These are phyloP conservation scores for Annulohypoxylon stygium DNA, from an alignment of 495 filamentous ascomycete genomes.

Conservation along the genomic window DNA sequence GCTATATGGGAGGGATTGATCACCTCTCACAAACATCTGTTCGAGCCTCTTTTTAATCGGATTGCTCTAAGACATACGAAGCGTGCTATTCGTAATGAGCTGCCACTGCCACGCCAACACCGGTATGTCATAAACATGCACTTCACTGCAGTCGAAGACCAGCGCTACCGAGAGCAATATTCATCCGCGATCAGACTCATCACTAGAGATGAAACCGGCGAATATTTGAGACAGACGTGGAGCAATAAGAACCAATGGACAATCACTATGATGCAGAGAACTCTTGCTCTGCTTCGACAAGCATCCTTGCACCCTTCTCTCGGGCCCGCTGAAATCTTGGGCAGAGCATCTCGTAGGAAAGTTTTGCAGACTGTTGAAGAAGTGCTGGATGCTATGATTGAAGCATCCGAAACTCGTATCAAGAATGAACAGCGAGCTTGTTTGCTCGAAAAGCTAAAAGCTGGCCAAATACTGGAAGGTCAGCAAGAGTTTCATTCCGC, in stretches of 20 bases:
- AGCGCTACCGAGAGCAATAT: conserved; percentile 81
- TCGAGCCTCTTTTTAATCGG: conserved; percentile 72
- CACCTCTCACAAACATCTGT: conserved; percentile 67
- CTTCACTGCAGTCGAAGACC: conserved; percentile 88
- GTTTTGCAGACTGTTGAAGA: conserved; percentile 84
- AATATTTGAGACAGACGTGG: conserved; percentile 71
- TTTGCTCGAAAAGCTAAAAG: conserved; percentile 70
- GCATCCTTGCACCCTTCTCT: conserved; percentile 88
- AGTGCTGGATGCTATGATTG: conserved; percentile 90
- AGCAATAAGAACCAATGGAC: conserved; percentile 67
- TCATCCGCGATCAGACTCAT: conserved; percentile 74
- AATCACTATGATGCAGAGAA: conserved; percentile 72
- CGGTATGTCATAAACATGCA: conserved; percentile 89
- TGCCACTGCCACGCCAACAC: conserved; percentile 79
- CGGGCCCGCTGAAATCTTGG: conserved; percentile 67
- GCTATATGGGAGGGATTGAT: conserved; percentile 77
- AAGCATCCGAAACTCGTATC: conserved; percentile 74
- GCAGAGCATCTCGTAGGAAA: conserved; percentile 61
- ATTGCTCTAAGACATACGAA: conserved; percentile 91
- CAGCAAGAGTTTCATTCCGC: conserved; percentile 67
- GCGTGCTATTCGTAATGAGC: conserved; percentile 77
- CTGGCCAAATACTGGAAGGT: conserved; percentile 82
- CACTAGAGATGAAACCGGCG: conserved; percentile 72
- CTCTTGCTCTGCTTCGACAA: conserved; percentile 73
- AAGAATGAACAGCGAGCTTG: conserved; percentile 75